Evolutionary conservation across 768 basidiomycete genomes (phyloP).

Genomic region (Suillus plorans): DNA sequence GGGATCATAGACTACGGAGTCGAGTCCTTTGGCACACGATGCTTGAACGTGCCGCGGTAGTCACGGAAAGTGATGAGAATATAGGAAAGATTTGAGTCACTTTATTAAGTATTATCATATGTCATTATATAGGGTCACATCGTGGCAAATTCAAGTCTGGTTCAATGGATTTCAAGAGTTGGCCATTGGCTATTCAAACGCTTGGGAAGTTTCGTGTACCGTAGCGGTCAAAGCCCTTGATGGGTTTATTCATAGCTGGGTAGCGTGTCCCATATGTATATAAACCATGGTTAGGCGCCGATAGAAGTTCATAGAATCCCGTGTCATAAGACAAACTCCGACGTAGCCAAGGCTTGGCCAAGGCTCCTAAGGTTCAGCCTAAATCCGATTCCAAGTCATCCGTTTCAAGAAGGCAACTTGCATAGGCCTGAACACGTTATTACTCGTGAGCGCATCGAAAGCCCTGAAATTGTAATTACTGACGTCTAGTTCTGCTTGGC

Average conservation of each 20-base stretch:
- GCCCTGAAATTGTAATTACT: background rate
- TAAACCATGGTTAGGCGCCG: background rate
- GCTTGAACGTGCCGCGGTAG: background rate
- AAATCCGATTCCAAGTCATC: constrained; percentile 29
- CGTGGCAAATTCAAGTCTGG: background rate
- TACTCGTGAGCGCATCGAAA: background rate
- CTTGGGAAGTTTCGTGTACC: background rate
- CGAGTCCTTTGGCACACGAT: background rate
- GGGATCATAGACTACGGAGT: background rate
- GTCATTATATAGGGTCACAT: background rate
- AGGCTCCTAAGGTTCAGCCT: constrained; percentile 8
- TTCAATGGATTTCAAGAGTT: background rate
- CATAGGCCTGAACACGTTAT: constrained; percentile 23
- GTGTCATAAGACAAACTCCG: constrained; percentile 1
- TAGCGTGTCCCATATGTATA: background rate
- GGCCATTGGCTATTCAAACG: background rate
- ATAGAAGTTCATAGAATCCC: background rate
- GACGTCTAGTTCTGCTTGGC: constrained; percentile 25
- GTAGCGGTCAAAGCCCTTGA: background rate
- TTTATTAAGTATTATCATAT: too few relatives aligned
- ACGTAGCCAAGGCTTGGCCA: too few relatives aligned
- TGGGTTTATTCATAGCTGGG: background rate
- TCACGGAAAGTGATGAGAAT: background rate
- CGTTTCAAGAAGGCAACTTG: constrained; percentile 36
- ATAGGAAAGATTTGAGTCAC: background rate